Conservation (phyloP, 495 filamentous ascomycete species). For the Talaromyces borbonicus region DNA sequence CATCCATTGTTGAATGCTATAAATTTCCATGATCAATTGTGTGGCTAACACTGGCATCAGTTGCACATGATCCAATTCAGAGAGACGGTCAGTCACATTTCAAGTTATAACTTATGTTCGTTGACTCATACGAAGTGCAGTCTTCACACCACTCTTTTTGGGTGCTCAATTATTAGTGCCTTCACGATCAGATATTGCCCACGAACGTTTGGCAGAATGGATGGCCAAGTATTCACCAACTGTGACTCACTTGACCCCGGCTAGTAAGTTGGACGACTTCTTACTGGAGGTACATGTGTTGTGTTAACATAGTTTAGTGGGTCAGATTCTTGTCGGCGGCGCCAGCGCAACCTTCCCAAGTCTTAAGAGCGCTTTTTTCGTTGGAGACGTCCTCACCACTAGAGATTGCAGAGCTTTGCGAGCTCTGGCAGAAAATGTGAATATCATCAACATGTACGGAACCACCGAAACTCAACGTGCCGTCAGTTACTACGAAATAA, state of each 20-base stretch:
- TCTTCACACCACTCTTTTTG: slow-evolving; percentile 88
- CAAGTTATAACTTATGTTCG: background rate
- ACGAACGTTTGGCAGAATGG: slow-evolving; percentile 88
- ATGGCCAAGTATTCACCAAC: slow-evolving; percentile 71
- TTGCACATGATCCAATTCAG: slow-evolving; percentile 84
- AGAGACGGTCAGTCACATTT: slow-evolving; percentile 39
- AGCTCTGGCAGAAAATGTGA: slow-evolving; percentile 64
- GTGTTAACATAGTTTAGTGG: slow-evolving; percentile 38
- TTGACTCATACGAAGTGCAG: slow-evolving; percentile 19
- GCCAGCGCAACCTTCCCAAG: slow-evolving; percentile 66
- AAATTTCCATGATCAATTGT: slow-evolving; percentile 82
- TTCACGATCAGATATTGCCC: slow-evolving; percentile 72
- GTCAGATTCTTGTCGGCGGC: slow-evolving; percentile 86
- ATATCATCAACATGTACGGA: slow-evolving; percentile 86
- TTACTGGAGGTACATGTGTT: background rate
- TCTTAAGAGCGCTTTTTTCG: slow-evolving; percentile 80
- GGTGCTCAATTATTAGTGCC: slow-evolving; percentile 77
- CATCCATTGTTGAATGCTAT: no score
- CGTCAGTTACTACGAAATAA: slow-evolving; percentile 81
- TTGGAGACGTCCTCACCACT: slow-evolving; percentile 85
- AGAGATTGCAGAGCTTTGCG: slow-evolving; percentile 75
- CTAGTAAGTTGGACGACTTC: slow-evolving; percentile 22
- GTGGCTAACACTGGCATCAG: background rate
- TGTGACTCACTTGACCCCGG: slow-evolving; percentile 86
- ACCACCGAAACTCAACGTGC: slow-evolving; percentile 85